Evolutionary conservation across 116 monocot species (phyloP).

Genomic region (Papilionanthe hybrid): DNA sequence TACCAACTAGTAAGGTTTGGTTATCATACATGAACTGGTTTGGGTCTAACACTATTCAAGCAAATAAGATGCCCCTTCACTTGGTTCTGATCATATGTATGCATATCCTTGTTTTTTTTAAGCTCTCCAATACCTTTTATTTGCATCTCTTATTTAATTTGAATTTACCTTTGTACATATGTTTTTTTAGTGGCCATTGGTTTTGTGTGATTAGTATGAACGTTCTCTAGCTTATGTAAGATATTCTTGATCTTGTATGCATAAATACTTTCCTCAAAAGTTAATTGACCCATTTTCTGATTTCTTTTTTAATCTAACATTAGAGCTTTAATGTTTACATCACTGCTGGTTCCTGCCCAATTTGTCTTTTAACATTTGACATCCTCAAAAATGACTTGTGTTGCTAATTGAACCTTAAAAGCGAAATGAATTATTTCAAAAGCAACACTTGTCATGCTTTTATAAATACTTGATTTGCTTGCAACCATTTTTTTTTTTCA

Average conservation of each 20-base stretch:
- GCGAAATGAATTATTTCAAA: neutral
- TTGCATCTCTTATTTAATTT: too few relatives aligned
- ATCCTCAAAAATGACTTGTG: neutral
- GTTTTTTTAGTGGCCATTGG: too few relatives aligned
- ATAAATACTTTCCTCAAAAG: neutral
- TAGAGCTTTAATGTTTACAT: neutral
- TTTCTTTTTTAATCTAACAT: neutral
- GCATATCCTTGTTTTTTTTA: neutral
- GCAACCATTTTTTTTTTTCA: neutral
- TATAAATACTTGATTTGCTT: neutral
- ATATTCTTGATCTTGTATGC: neutral
- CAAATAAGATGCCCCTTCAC: too few relatives aligned
- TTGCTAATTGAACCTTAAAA: too few relatives aligned
- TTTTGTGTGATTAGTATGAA: neutral
- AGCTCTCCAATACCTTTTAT: neutral
- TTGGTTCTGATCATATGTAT: too few relatives aligned
- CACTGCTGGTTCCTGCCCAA: neutral
- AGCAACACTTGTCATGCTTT: neutral
- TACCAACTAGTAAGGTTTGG: too few relatives aligned
- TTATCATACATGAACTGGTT: too few relatives aligned
- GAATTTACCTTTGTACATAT: too few relatives aligned
- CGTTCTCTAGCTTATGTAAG: neutral
- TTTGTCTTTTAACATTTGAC: neutral
- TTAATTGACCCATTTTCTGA: neutral
- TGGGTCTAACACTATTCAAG: too few relatives aligned